Base-by-base conservation (phyloP, 441 rosid species). In the Pelargonium cotyledonis region DNA sequence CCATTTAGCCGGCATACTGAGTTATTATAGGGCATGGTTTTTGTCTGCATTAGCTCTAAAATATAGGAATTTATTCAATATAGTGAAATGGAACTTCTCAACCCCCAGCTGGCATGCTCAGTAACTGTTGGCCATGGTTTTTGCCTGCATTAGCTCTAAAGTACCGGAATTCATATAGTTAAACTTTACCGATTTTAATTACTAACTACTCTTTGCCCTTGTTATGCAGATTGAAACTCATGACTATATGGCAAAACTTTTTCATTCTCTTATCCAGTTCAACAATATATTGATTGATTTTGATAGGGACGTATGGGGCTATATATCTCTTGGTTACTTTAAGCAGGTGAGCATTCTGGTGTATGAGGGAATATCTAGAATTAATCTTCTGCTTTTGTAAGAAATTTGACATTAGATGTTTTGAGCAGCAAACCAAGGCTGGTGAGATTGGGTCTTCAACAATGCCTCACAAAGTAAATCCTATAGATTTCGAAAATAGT, bases 391-490 rank as follows among this genome's bases (percentile, higher is more conserved):
- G 43, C 10, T 58, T 23, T 1, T 58, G 0, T 4, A 29, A 53
- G 63, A 69, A 70, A 66, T 15, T 65, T 57, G 4, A 40, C 60
- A 9, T 55, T 68, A 19, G 40, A 10, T 43, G 38, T 70, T 75
- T 71, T 62, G 75, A 58, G 69, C 90, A 95, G 99, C 89, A 72
- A 78, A 90, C 97, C n/a, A 95, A 86, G 80, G 93, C 89, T 0
- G 99, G 99, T 66, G 98, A 89, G 76, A 89, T 95, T 51, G 99
- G 99, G 53, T 95, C 97, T 8, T 95, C 98, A 38, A 95, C 97
- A 7, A 92, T 92, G 98, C 98, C 99, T 64, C 99, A 95, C 83
- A 92, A 92, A 86, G 98, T 92, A 73, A 95, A 95, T 78, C 97
- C 97, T 67, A 90, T 90, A 19, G 92, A 86, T 82, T 92, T 92